phyloP scores from a whole-genome alignment of 768 basidiomycete genomes.

The Thelephora ganbajun region DNA sequence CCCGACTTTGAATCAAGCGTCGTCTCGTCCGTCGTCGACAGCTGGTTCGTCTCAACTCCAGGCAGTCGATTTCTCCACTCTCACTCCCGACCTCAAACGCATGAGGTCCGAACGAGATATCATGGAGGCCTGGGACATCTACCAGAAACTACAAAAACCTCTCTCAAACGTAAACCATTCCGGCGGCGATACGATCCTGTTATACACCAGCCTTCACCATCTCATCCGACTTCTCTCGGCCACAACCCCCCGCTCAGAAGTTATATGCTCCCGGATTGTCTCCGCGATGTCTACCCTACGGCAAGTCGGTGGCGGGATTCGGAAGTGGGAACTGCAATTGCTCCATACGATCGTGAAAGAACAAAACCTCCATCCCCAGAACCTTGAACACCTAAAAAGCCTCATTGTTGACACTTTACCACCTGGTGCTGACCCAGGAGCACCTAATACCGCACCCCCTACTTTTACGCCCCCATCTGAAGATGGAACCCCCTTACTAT shows the following conservation, averaged over 20 bases:
- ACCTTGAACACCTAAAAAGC: neutral
- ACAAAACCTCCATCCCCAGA: neutral
- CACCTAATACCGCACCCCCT: neutral
- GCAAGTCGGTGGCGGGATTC: slow-evolving; percentile 36
- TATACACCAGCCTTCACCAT: slow-evolving; percentile 30
- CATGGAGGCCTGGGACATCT: slow-evolving; percentile 4
- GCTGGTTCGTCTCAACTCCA: neutral
- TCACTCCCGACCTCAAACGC: neutral
- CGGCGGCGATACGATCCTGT: neutral
- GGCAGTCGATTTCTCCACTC: neutral
- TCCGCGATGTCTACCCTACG: slow-evolving; percentile 49
- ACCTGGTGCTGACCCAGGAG: neutral
- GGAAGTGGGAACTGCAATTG: slow-evolving; percentile 64
- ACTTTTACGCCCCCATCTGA: neutral
- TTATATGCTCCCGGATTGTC: slow-evolving; percentile 49
- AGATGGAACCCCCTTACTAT: neutral
- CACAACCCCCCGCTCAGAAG: slow-evolving; percentile 40
- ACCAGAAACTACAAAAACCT: neutral
- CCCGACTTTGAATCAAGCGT: neutral
- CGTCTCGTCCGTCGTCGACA: neutral
- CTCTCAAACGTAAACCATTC: neutral
- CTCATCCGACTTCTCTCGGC: slow-evolving; percentile 47
- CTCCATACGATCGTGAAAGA: slow-evolving; percentile 16
- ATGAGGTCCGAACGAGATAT: neutral
- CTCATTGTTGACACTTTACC: neutral